A percentile compares a stretch with the other conserved stretches of the same genome.
Conservation (phyloP, 805 yeast species). For the Hanseniaspora osmophila region DNA sequence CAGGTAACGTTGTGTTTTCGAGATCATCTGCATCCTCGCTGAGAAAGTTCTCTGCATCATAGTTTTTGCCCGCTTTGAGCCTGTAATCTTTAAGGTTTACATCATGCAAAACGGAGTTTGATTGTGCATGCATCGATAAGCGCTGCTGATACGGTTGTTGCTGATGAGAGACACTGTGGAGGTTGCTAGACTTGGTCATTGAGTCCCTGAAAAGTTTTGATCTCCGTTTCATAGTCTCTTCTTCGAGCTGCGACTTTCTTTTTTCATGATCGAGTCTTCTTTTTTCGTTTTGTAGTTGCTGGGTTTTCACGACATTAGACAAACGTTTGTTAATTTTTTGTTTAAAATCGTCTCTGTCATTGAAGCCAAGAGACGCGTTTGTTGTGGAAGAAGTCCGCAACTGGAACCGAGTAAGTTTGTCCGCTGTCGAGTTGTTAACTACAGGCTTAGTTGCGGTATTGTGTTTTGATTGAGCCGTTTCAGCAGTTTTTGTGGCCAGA, state of each 20-base stretch:
- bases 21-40: constrained; percentile 6
- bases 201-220: constrained; percentile 7
- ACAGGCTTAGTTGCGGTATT: background rate
- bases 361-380: constrained; percentile 6
- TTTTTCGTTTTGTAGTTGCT: constrained; percentile 17
- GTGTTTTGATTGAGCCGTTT: background rate
- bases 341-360: constrained; percentile 17
- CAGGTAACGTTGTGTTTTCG: constrained; percentile 24
- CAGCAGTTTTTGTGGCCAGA: background rate
- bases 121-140: background rate
- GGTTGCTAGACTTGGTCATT: background rate
- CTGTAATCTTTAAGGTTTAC: constrained; percentile 20
- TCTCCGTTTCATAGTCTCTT: constrained; percentile 12
- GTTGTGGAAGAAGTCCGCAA: constrained; percentile 8
- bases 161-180: background rate
- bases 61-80: constrained; percentile 12
- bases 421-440: background rate
- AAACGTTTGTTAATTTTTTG: constrained; percentile 18
- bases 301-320: constrained; percentile 20
- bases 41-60: constrained; percentile 1
- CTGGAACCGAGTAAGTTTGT: constrained; percentile 18
- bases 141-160: background rate
- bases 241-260: constrained; percentile 16
- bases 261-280: constrained; percentile 15
- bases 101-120: constrained; percentile 13